Conservation (phyloP, 2,329 filamentous ascomycete species). For the Colletotrichum gloeosporioides region DNA sequence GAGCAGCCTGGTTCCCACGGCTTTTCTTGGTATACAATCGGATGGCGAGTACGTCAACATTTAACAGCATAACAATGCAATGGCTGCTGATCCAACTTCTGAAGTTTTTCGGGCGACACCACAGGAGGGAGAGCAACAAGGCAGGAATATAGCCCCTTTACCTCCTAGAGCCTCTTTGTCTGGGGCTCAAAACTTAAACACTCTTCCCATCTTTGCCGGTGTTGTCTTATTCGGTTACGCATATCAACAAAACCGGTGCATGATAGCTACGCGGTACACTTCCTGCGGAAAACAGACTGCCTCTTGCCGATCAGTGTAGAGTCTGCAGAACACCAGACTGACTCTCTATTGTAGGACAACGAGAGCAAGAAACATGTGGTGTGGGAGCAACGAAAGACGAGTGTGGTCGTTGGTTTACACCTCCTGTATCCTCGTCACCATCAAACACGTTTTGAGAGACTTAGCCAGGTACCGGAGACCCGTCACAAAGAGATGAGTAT, state of each 20-base stretch:
- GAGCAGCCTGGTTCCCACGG: background rate
- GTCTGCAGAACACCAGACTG: no score
- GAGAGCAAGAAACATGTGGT: no score
- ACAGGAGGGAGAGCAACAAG: background rate
- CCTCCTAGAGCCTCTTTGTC: background rate
- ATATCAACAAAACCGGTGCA: background rate
- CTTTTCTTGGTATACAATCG: background rate
- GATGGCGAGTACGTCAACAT: background rate
- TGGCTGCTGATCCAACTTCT: background rate
- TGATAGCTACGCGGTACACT: background rate
- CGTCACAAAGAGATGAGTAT: background rate
- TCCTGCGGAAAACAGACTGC: background rate
- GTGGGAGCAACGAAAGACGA: no score
- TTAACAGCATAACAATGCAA: background rate
- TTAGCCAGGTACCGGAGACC: background rate
- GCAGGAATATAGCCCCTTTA: background rate
- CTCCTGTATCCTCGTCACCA: background rate
- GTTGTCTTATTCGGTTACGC: background rate
- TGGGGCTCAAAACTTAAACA: background rate
- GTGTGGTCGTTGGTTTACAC: background rate
- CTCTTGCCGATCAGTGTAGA: background rate
- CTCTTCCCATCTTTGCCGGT: background rate
- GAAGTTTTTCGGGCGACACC: background rate
- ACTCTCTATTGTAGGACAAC: no score
- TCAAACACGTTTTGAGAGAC: background rate